A percentile compares a stretch with the other conserved stretches of the same genome.
These are phyloP conservation scores for Insectozyma bohioensis DNA, from an alignment of 1,139 yeast species.

Conservation along the genomic window DNA sequence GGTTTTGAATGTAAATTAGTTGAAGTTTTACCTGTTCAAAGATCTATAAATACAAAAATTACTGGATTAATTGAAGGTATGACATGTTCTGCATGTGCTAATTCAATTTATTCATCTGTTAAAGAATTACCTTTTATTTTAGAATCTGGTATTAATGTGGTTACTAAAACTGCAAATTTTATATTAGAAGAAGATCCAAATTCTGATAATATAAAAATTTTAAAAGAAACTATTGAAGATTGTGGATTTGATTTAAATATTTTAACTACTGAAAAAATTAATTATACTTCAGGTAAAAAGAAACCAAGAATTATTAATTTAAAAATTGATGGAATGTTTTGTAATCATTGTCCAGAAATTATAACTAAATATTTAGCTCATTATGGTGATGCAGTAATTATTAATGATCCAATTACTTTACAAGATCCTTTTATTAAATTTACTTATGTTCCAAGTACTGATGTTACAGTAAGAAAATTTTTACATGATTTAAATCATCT, in stretches of 20 bases:
- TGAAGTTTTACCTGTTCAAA: conserved; percentile 59
- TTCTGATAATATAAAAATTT: conserved; percentile 27
- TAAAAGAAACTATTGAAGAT: conserved; percentile 57
- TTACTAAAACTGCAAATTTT: conserved; percentile 62
- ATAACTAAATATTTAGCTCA: conserved; percentile 49
- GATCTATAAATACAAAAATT: conserved; percentile 48
- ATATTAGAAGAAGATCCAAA: conserved; percentile 40
- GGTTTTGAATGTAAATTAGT: conserved; percentile 60
- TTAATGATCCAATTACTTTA: conserved; percentile 56
- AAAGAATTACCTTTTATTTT: conserved; percentile 52
- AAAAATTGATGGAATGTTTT: conserved; percentile 67
- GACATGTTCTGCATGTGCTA: conserved; percentile 72
- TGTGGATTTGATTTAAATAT: conserved; percentile 64
- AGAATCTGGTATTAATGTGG: conserved; percentile 53
- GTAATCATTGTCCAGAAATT: conserved; percentile 65
- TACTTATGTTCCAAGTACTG: conserved; percentile 56
- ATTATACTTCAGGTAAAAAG: conserved; percentile 45
- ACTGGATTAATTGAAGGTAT: conserved; percentile 70
- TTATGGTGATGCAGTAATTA: conserved; percentile 58
- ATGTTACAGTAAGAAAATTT: conserved; percentile 52
- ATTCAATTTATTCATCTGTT: conserved; percentile 52
- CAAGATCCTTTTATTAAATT: conserved; percentile 58
- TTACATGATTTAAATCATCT: conserved; percentile 48
- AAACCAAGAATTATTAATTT: conserved; percentile 57
- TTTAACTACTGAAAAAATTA: conserved; percentile 37